Conservation (phyloP, 1,139 yeast genomes). For the Kodamaea arcana region DNA sequence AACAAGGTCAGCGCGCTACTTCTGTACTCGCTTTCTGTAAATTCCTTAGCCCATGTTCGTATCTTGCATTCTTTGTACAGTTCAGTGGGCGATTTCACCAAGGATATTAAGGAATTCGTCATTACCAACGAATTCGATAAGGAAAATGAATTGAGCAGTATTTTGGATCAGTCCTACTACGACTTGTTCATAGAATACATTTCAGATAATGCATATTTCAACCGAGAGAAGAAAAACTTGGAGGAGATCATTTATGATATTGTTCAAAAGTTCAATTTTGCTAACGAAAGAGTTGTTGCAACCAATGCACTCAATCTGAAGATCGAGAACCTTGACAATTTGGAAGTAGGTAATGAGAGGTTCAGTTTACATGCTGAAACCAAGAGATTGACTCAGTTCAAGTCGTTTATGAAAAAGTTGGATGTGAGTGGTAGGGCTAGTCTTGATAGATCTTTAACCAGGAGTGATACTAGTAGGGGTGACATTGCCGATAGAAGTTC, state of each 20-base stretch:
- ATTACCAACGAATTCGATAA: conserved; percentile 43
- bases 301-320: conserved; percentile 45
- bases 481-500: too few relatives aligned
- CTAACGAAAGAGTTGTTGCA: conserved; percentile 49
- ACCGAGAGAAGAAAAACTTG: conserved; percentile 66
- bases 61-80: conserved; percentile 65
- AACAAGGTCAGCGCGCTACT: conserved; percentile 62
- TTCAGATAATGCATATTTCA: conserved; percentile 66
- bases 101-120: conserved; percentile 59
- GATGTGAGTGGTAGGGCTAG: too few relatives aligned
- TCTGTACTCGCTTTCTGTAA: conserved; percentile 58
- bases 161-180: conserved; percentile 67
- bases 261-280: conserved; percentile 48
- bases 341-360: conserved; percentile 24
- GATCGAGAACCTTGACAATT: conserved; percentile 34
- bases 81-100: conserved; percentile 59
- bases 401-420: conserved; percentile 39
- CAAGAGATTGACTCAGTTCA: conserved; percentile 39
- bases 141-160: conserved; percentile 43
- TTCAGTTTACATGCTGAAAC: conserved; percentile 36
- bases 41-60: conserved; percentile 74
- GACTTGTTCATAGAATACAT: conserved; percentile 73
- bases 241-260: conserved; percentile 54
- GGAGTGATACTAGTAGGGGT: too few relatives aligned
- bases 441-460: conserved; percentile 23